Evolutionary conservation across 2,329 filamentous ascomycete species (phyloP).

Genomic region (Ceratocystis diversiconidia): DNA sequence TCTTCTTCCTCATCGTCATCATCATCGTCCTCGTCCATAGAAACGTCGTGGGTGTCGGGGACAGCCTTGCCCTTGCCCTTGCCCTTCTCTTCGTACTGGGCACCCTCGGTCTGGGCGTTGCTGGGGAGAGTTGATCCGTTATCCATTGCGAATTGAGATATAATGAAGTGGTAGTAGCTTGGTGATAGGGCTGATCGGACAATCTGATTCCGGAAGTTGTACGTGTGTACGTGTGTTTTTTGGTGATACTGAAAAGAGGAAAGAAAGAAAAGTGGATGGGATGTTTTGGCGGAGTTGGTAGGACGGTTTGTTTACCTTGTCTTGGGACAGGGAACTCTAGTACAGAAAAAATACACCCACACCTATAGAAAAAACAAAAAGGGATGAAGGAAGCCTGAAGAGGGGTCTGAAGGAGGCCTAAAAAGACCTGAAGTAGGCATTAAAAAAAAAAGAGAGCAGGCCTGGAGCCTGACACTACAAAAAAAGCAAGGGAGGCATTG

Average conservation of each 20-base stretch:
- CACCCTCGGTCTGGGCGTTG: slow-evolving; percentile 28
- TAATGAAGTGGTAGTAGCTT: neutral
- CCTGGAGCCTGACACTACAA: neutral
- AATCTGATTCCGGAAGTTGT: neutral
- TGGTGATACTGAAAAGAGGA: neutral
- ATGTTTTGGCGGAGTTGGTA: slow-evolving; percentile 1
- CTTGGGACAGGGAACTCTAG: neutral
- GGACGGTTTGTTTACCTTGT: slow-evolving; percentile 3
- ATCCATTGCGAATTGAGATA: slow-evolving; percentile 32
- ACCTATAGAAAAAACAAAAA: neutral
- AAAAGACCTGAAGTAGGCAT: neutral
- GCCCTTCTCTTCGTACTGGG: slow-evolving; percentile 51
- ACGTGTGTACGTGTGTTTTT: neutral
- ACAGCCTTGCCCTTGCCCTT: slow-evolving; percentile 87
- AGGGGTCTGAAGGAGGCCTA: neutral
- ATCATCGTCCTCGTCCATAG: slow-evolving; percentile 62
- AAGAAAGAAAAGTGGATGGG: slow-evolving; percentile 5
- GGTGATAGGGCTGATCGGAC: neutral
- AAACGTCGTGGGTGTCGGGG: slow-evolving; percentile 39
- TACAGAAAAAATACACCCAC: neutral
- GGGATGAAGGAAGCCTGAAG: neutral
- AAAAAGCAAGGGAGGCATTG: neutral
- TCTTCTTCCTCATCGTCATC: slow-evolving; percentile 53
- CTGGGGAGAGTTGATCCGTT: slow-evolving; percentile 37
- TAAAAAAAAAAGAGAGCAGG: neutral